A percentile compares a stretch with the other conserved stretches of the same genome.
Conservation (phyloP, 2,329 filamentous ascomycete genomes). For the Epichloe festucae region DNA sequence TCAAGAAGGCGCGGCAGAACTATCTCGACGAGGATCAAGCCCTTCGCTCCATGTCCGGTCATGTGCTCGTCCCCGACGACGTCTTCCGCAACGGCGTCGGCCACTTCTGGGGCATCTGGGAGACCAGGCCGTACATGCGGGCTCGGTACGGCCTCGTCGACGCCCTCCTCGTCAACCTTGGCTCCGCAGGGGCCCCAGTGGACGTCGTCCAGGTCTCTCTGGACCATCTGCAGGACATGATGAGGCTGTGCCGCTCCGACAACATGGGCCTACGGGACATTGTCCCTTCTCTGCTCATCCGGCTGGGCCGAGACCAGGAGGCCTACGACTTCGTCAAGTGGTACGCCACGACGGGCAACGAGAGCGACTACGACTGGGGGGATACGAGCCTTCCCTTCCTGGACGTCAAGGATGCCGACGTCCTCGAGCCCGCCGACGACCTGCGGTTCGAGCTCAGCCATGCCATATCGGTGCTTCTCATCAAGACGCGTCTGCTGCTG, state of each 20-base stretch:
- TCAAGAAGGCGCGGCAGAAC: slow-evolving; percentile 3
- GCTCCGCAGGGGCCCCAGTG: slow-evolving; percentile 16
- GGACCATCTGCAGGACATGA: slow-evolving; percentile 28
- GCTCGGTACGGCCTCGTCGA: slow-evolving; percentile 18
- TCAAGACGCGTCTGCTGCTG: slow-evolving; percentile 15
- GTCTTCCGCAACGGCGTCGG: slow-evolving; percentile 26
- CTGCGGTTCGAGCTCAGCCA: slow-evolving; percentile 9
- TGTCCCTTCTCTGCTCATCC: slow-evolving; percentile 29
- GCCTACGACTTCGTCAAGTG: slow-evolving; percentile 31
- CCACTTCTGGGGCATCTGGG: slow-evolving; percentile 27
- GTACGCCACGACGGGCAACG: slow-evolving; percentile 11
- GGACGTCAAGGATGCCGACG: slow-evolving; percentile 25
- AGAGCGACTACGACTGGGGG: slow-evolving; percentile 10
- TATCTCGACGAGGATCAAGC: slow-evolving; percentile 19
- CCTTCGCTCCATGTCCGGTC: slow-evolving; percentile 19
- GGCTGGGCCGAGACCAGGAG: slow-evolving; percentile 36
- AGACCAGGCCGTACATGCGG: slow-evolving; percentile 33
- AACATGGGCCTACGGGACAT: slow-evolving; percentile 29
- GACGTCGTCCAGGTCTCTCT: slow-evolving; percentile 21
- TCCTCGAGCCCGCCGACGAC: slow-evolving; percentile 20
- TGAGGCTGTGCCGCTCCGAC: slow-evolving; percentile 31
- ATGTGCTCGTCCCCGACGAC: slow-evolving; percentile 16
- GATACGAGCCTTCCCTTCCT: slow-evolving; percentile 14
- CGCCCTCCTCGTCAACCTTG: slow-evolving; percentile 15
- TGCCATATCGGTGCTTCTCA: slow-evolving; percentile 5